A percentile compares a stretch with the other conserved stretches of the same genome.
Conservation (phyloP, 768 basidiomycete species). For the Hortiboletus flavorubellus region DNA sequence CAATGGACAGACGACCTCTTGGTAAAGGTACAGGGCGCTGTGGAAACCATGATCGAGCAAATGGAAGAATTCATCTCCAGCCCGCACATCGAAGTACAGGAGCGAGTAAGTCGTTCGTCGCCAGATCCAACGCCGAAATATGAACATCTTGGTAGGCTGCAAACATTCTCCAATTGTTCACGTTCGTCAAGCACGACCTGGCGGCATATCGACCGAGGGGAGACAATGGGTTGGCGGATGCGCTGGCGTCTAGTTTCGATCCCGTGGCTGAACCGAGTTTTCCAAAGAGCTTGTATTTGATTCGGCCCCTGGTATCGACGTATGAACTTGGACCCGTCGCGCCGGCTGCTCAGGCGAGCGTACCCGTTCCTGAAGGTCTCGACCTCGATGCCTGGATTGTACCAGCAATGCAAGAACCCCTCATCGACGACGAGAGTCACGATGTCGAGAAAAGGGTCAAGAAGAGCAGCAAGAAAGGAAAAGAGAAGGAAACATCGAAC, state of each 20-base stretch:
- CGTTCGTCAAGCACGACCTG: constrained; percentile 74
- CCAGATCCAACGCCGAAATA: neutral
- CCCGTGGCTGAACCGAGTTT: constrained; percentile 46
- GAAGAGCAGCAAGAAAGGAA: constrained; percentile 41
- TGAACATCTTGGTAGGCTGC: constrained; percentile 55
- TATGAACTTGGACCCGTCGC: constrained; percentile 90
- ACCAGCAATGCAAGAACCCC: constrained; percentile 44
- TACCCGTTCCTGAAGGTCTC: constrained; percentile 78
- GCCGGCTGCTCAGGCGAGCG: constrained; percentile 70
- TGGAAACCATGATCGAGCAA: constrained; percentile 58
- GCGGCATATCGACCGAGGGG: constrained; percentile 47
- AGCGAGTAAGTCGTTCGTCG: constrained; percentile 58
- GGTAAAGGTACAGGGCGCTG: constrained; percentile 58
- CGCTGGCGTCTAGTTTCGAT: constrained; percentile 39
- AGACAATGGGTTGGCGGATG: constrained; percentile 35
- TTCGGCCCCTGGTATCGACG: constrained; percentile 70
- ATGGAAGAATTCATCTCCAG: constrained; percentile 57
- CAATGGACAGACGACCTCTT: constrained; percentile 76
- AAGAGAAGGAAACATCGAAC: constrained; percentile 40
- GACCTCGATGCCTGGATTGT: constrained; percentile 87
- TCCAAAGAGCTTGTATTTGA: constrained; percentile 87
- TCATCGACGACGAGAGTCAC: constrained; percentile 31
- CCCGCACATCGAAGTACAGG: constrained; percentile 85
- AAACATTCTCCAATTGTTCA: constrained; percentile 70
- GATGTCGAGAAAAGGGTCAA: constrained; percentile 42